Percentiles rank a stretch among this genome's conserved stretches.
phyloP scores from a whole-genome alignment of 768 basidiomycete genomes.

The Rhodosporidiobolus sp. region DNA sequence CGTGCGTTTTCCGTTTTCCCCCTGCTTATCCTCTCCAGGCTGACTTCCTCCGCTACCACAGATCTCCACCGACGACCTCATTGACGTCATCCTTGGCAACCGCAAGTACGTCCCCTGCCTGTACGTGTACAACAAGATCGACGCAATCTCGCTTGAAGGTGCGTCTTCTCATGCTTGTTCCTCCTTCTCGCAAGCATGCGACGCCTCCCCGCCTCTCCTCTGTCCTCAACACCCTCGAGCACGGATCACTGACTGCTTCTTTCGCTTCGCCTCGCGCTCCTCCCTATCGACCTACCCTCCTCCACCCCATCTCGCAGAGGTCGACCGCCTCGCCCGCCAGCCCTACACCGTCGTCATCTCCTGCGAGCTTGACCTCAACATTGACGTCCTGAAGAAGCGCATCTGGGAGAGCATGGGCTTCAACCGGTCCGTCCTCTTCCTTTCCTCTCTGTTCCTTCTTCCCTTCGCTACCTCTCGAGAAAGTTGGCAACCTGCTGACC shows the following conservation, averaged over 20 bases:
- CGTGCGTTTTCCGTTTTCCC: constrained; percentile 54
- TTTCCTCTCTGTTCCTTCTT: not conserved
- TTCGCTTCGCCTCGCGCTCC: no score
- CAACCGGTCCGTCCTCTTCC: constrained; percentile 30
- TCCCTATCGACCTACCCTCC: constrained; percentile 9
- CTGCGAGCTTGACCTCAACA: constrained; percentile 86
- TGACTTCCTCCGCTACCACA: constrained; percentile 45
- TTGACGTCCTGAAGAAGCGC: constrained; percentile 53
- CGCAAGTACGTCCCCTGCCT: constrained; percentile 50
- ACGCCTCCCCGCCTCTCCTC: not conserved
- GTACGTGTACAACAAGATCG: constrained; percentile 70
- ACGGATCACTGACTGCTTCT: no score
- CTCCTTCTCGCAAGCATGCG: no score
- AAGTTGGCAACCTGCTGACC: not conserved
- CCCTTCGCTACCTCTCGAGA: no score
- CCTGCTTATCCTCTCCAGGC: not conserved
- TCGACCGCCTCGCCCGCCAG: constrained; percentile 76
- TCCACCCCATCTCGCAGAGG: constrained; percentile 52
- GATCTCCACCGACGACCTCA: constrained; percentile 95
- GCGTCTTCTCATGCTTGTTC: not conserved
- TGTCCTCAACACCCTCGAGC: constrained; percentile 40
- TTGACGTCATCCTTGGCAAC: constrained; percentile 94
- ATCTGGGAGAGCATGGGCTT: constrained; percentile 49
- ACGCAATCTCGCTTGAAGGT: constrained; percentile 51
- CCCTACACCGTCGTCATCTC: constrained; percentile 89